These are phyloP conservation scores for Xylaria sp. DNA, from an alignment of 2,329 filamentous ascomycete genomes.

Conservation along the genomic window DNA sequence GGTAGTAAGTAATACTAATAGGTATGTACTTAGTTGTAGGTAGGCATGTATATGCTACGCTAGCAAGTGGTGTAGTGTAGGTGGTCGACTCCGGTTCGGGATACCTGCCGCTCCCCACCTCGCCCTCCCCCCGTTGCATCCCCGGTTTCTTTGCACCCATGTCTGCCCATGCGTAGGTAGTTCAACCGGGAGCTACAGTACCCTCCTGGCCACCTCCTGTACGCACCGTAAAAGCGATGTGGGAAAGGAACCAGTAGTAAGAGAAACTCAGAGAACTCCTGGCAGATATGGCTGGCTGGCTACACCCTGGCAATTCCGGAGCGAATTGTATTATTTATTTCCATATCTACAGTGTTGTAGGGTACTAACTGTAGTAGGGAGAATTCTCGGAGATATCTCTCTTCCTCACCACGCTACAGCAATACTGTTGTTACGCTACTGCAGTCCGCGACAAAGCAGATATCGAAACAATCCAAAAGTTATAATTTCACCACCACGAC, in stretches of 20 bases:
- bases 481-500: too few relatives aligned
- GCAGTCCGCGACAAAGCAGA: neutral
- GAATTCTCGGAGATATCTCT: slow-evolving; percentile 20
- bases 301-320: neutral
- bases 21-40: too few relatives aligned
- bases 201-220: neutral
- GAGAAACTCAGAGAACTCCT: too few relatives aligned
- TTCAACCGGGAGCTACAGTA: neutral
- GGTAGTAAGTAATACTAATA: too few relatives aligned
- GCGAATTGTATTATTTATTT: slow-evolving; percentile 4
- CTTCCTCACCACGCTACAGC: slow-evolving; percentile 6
- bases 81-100: neutral
- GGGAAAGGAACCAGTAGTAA: too few relatives aligned
- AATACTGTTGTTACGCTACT: slow-evolving; percentile 13
- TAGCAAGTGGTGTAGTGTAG: neutral
- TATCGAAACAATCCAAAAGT: too few relatives aligned
- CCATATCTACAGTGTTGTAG: too few relatives aligned
- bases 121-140: neutral
- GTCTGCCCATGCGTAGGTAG: neutral
- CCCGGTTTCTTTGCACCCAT: too few relatives aligned
- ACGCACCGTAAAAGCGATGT: too few relatives aligned
- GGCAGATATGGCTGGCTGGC: slow-evolving; percentile 9
- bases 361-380: slow-evolving; percentile 4
- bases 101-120: neutral
- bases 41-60: neutral